Conservation (phyloP, 345 rosid species). For the Excoecaria agallocha region DNA sequence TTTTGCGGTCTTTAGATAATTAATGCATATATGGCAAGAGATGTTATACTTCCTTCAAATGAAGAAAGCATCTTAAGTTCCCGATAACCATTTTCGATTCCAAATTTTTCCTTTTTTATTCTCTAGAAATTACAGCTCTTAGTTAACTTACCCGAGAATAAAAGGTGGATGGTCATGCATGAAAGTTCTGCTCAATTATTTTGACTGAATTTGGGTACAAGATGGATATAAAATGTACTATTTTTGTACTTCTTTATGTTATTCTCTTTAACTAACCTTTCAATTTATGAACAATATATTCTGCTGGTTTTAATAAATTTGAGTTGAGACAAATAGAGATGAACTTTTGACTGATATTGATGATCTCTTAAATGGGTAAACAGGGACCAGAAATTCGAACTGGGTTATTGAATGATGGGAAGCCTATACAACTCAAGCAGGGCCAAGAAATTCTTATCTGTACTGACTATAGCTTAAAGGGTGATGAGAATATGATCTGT, state of each 20-base stretch:
- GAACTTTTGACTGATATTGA: neutral
- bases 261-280: too few species aligned
- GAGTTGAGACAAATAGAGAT: neutral
- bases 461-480: slow-evolving; percentile 27
- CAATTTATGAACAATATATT: neutral
- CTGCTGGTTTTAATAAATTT: neutral
- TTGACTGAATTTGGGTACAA: neutral
- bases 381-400: slow-evolving; percentile 33
- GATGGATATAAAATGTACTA: neutral
- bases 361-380: neutral
- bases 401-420: slow-evolving; percentile 28
- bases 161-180: neutral
- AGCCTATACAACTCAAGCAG: slow-evolving; percentile 24
- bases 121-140: neutral
- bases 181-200: neutral
- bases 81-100: neutral
- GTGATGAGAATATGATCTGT: slow-evolving; percentile 29
- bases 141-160: slow-evolving; percentile 4
- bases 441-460: slow-evolving; percentile 28
- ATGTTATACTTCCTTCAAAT: neutral
- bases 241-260: neutral
- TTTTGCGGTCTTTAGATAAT: neutral
- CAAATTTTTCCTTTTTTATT: slow-evolving; percentile 1
- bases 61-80: neutral
- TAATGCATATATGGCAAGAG: neutral